A percentile compares a stretch with the other conserved stretches of the same genome.
These are phyloP conservation scores for Lachancea sp. DNA, from an alignment of 805 yeast genomes.

Conservation along the genomic window DNA sequence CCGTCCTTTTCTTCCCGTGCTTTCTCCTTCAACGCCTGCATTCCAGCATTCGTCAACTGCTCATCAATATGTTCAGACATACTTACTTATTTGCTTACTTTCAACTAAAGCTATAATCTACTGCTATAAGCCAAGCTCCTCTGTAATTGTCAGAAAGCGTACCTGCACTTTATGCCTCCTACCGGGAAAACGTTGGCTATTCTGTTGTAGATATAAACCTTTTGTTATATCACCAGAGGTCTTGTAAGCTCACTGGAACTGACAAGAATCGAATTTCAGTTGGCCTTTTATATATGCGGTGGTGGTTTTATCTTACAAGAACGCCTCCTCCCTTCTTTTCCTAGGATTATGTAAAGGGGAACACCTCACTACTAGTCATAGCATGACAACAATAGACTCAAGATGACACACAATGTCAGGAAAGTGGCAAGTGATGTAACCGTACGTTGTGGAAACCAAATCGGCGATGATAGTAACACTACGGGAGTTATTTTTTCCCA, in stretches of 20 bases:
- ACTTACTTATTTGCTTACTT: neutral
- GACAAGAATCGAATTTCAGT: neutral
- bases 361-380: neutral
- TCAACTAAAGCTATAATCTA: neutral
- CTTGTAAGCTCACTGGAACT: too few species aligned
- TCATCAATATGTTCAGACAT: neutral
- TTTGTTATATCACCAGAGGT: too few species aligned
- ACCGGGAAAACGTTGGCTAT: neutral
- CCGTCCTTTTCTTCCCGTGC: neutral
- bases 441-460: neutral
- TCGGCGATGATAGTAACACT: too few species aligned
- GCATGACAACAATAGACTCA: neutral
- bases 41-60: neutral
- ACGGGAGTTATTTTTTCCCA: too few species aligned
- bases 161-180: neutral
- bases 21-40: neutral
- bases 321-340: conserved; percentile 2
- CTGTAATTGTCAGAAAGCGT: neutral
- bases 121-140: too few species aligned
- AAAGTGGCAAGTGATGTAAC: neutral
- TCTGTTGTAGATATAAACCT: too few species aligned
- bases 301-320: neutral
- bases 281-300: neutral
- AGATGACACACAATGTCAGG: neutral
- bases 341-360: neutral